Evolutionary conservation across 305 asterid species (phyloP).

Genomic region (Ilex paraguariensis): DNA sequence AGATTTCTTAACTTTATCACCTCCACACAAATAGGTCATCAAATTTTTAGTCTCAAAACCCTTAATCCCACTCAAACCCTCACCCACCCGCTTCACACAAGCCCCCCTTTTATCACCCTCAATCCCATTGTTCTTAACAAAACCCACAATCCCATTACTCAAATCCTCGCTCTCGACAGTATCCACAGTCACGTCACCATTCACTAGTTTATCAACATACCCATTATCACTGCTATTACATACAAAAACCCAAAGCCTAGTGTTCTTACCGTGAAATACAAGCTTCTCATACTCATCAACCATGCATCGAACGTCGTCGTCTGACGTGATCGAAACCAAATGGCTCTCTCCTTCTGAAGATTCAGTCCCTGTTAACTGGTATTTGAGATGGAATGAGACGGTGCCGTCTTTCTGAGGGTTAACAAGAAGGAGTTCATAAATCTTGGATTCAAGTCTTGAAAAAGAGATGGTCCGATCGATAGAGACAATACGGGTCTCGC

Average conservation of each 20-base stretch:
- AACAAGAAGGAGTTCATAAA: not conserved
- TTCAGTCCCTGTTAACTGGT: not conserved
- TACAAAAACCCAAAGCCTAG: conserved; percentile 25
- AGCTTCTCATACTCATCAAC: conserved; percentile 10
- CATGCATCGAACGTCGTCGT: conserved; percentile 23
- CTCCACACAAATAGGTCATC: not conserved
- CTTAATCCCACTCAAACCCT: not conserved
- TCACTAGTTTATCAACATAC: not conserved
- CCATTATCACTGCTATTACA: conserved; percentile 2
- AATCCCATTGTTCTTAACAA: not conserved
- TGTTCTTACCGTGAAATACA: conserved; percentile 5
- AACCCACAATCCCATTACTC: not conserved
- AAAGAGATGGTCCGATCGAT: conserved; percentile 9
- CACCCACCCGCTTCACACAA: not conserved
- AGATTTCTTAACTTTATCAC: conserved; percentile 9
- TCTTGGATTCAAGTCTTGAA: conserved; percentile 6
- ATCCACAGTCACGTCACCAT: not conserved
- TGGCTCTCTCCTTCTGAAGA: not conserved
- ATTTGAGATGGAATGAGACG: not conserved
- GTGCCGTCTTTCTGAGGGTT: not conserved
- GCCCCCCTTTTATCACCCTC: not conserved
- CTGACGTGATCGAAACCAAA: conserved; percentile 3
- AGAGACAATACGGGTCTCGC: conserved; percentile 14
- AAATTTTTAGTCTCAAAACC: not conserved
- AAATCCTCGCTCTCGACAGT: conserved; percentile 9